Evolutionary conservation across 441 rosid species (phyloP).

Genomic region (Pelargonium fulgidum): DNA sequence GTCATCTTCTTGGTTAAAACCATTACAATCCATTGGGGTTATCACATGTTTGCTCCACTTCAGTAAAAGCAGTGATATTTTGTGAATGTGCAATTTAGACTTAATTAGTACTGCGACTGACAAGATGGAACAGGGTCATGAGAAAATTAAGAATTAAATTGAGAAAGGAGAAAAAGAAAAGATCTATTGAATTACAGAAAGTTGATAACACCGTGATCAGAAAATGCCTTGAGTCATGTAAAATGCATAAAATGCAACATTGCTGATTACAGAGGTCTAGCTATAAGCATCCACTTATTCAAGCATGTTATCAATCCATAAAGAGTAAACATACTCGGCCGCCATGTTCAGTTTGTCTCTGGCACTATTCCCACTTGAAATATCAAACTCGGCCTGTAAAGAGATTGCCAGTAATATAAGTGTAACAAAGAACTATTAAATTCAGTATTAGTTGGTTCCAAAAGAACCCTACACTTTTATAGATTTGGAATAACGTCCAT

Average conservation of each 20-base stretch:
- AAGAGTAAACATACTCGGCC: neutral
- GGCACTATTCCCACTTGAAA: slow-evolving; percentile 47
- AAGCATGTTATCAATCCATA: neutral
- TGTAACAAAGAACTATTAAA: slow-evolving; percentile 14
- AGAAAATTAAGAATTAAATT: too few species aligned
- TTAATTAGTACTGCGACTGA: neutral
- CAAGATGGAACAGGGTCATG: too few species aligned
- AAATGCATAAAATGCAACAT: neutral
- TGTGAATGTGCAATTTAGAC: neutral
- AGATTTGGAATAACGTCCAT: too few species aligned
- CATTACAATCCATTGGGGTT: neutral
- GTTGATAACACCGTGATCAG: too few species aligned
- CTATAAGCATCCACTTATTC: too few species aligned
- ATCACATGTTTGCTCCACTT: neutral
- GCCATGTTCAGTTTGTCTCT: neutral
- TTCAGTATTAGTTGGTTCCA: neutral
- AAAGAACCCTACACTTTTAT: neutral
- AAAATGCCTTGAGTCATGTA: neutral
- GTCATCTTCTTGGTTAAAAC: neutral
- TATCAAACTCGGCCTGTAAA: slow-evolving; percentile 70
- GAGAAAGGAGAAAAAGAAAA: too few species aligned
- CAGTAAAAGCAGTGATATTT: neutral
- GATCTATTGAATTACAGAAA: too few species aligned
- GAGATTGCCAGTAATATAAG: slow-evolving; percentile 15
- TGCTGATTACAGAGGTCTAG: neutral